Evolutionary conservation across 345 rosid genomes (phyloP), one percentile per base, ranked within the genome.

Genomic region (Salix caprea): DNA sequence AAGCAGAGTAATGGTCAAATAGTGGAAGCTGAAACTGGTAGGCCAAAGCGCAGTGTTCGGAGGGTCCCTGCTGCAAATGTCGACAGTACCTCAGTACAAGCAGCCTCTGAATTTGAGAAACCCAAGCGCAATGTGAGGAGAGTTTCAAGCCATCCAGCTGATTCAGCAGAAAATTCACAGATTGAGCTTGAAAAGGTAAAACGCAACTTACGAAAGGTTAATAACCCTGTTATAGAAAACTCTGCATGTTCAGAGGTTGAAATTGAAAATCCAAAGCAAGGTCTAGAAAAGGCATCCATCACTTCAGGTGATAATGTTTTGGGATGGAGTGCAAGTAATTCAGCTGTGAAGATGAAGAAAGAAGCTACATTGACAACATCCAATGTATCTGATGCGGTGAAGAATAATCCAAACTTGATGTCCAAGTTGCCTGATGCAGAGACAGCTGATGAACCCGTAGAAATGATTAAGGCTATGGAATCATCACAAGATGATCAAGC

Each of bases 141-240:
- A 84, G 76, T 88, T 72, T 74, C 93, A 30, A 87, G 78, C 80
- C 89, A 86, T 84, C 82, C 89, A 44, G 79, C 79, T n/a, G 95
- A 91, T 71, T 75, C 85, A 4, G 82, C 78, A 16, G 98, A 89
- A 82, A 89, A 89, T 85, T 93, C 94, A 71, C 95, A 90, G 77
- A 84, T 61, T 85, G 97, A 91, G 83, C 92, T 94, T 81, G 97
- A 94, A 85, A 94, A 94, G 83, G 95, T 92, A 67, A 94, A 94
- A 80, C 92, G 95, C 32, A 89, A 84, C 84, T 84, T 94, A 90
- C 90, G 98, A 86, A 94, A 88, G 82, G 95, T 94, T 72, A 94
- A 91, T 73, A 91, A 85, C 76, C 97, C 94, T 54, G 84, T 84
- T 15, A 68, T 88, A 61, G 97, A 89, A 71, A 89, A 78, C 81